Evolutionary conservation across 495 filamentous ascomycete species (phyloP).

Genomic region (Cudoniella acicularis): DNA sequence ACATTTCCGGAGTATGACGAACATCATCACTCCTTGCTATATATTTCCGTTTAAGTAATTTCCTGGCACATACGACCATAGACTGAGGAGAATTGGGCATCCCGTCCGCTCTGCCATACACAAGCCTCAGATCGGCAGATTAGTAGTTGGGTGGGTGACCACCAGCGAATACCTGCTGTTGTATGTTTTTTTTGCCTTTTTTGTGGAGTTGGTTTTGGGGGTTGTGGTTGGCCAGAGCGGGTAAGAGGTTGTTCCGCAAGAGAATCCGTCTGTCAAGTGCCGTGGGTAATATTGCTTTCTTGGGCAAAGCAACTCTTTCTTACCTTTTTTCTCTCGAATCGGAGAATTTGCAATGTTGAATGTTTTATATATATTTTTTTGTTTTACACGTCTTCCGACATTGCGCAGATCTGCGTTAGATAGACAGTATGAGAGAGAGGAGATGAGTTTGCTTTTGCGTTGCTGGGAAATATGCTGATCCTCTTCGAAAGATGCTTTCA

Average conservation of each 20-base stretch:
- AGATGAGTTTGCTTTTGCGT: no score
- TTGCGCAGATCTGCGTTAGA: neutral
- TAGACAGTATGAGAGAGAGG: no score
- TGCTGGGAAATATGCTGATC: slow-evolving; percentile 34
- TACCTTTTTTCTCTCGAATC: no score
- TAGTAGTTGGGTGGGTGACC: slow-evolving; percentile 26
- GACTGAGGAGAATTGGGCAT: slow-evolving; percentile 24
- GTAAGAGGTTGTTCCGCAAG: no score
- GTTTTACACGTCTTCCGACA: neutral
- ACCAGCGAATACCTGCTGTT: slow-evolving; percentile 28
- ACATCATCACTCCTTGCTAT: neutral
- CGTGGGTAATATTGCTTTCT: no score
- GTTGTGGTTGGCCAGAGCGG: no score
- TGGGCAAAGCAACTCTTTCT: no score
- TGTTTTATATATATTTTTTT: no score
- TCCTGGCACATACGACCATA: slow-evolving; percentile 23
- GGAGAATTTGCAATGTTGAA: no score
- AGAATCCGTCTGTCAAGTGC: no score
- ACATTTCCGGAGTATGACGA: neutral
- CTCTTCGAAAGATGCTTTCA: slow-evolving; percentile 55
- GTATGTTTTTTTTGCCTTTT: slow-evolving; percentile 26
- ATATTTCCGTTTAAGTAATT: neutral
- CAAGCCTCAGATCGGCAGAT: slow-evolving; percentile 25
- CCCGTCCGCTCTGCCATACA: slow-evolving; percentile 27
- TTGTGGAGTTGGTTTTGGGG: neutral